phyloP scores from a whole-genome alignment of 2,329 filamentous ascomycete species.

The Phialemoniopsis sp. region DNA sequence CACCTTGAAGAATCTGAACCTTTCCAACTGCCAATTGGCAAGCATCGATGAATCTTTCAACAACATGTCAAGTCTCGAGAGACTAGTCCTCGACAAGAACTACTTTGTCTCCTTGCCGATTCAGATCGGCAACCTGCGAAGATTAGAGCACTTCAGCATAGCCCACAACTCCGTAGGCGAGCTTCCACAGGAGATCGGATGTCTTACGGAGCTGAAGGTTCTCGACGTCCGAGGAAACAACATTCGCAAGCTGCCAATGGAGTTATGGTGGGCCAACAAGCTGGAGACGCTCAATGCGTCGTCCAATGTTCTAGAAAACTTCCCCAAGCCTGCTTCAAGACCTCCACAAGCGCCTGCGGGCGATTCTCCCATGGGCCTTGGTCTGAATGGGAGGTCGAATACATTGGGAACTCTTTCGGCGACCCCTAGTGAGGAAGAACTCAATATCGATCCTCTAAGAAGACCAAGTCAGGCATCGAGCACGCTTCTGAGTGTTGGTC shows the following conservation, averaged over 20 bases:
- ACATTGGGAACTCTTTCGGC: slow-evolving; percentile 40
- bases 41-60: slow-evolving; percentile 86
- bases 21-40: slow-evolving; percentile 87
- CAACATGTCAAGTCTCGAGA: slow-evolving; percentile 81
- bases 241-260: slow-evolving; percentile 78
- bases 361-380: slow-evolving; percentile 36
- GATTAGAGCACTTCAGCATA: slow-evolving; percentile 88
- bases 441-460: slow-evolving; percentile 53
- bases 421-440: slow-evolving; percentile 74
- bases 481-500: slow-evolving; percentile 69
- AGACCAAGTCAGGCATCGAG: slow-evolving; percentile 85
- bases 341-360: slow-evolving; percentile 58
- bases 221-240: slow-evolving; percentile 94
- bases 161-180: slow-evolving; percentile 85
- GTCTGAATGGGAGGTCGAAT: slow-evolving; percentile 28
- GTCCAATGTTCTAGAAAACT: slow-evolving; percentile 85
- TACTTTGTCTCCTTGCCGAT: slow-evolving; percentile 88
- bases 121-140: slow-evolving; percentile 78
- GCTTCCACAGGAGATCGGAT: slow-evolving; percentile 83
- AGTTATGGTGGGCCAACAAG: slow-evolving; percentile 93
- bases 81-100: slow-evolving; percentile 88
- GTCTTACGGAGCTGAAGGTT: slow-evolving; percentile 76
- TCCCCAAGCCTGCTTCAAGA: slow-evolving; percentile 80
- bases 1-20: slow-evolving; percentile 79
- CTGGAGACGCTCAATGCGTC: slow-evolving; percentile 92